phyloP scores from a whole-genome alignment of 2,329 filamentous ascomycete species.

The Ascochyta fabae region DNA sequence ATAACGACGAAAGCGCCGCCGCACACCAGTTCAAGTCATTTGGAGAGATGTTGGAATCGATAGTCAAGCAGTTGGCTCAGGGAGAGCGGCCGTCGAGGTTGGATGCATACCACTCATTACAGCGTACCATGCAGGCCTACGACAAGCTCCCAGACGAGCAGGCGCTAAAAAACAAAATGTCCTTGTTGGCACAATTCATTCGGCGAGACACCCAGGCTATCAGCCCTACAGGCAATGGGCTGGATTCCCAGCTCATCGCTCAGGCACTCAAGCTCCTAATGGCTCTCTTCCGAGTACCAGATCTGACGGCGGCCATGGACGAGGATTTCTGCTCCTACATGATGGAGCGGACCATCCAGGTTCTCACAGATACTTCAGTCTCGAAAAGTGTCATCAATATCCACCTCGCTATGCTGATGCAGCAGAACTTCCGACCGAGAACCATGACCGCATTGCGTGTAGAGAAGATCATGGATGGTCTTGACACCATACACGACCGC shows the following conservation, averaged over 20 bases:
- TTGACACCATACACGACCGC: slow-evolving; percentile 75
- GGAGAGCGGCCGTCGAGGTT: slow-evolving; percentile 73
- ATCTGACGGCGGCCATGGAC: slow-evolving; percentile 72
- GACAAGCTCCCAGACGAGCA: slow-evolving; percentile 70
- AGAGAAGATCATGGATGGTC: slow-evolving; percentile 70
- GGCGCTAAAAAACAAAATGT: slow-evolving; percentile 70
- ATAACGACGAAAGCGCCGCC: slow-evolving; percentile 48
- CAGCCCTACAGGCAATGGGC: slow-evolving; percentile 58
- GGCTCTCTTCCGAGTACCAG: slow-evolving; percentile 76
- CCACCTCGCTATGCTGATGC: slow-evolving; percentile 79
- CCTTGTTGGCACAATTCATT: slow-evolving; percentile 79
- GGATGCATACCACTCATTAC: slow-evolving; percentile 86
- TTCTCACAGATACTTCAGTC: slow-evolving; percentile 69
- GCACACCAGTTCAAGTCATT: slow-evolving; percentile 65
- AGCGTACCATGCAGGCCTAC: slow-evolving; percentile 77
- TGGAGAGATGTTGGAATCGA: slow-evolving; percentile 82
- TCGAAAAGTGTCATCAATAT: slow-evolving; percentile 81
- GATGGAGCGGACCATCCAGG: slow-evolving; percentile 78
- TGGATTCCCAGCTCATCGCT: slow-evolving; percentile 74
- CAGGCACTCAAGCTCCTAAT: slow-evolving; percentile 80
- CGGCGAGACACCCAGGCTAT: slow-evolving; percentile 77
- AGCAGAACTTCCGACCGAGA: slow-evolving; percentile 77
- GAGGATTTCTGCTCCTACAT: slow-evolving; percentile 82
- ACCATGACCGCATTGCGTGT: slow-evolving; percentile 76
- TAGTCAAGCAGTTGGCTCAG: slow-evolving; percentile 79